Base-by-base conservation (phyloP, 352 stramenopile species). In the Discostella stelligera region DNA sequence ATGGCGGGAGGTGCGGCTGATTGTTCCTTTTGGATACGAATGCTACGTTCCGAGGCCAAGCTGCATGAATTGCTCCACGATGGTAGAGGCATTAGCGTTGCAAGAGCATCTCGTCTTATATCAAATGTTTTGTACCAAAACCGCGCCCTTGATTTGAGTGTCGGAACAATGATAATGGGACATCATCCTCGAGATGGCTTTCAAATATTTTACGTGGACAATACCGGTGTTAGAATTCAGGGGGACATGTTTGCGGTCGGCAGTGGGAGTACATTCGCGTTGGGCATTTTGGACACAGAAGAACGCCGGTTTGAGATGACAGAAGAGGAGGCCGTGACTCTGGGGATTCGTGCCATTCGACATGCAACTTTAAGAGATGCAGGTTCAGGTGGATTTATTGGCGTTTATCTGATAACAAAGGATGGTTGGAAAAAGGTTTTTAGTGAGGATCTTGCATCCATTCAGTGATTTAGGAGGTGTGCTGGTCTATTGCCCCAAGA, bases 161-260 rank as follows among this genome's bases (percentile, higher is more conserved):
- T 98, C 46, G 96, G 96, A 39, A 99, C 97, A 82, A 99, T 99
- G 96, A 97, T 99, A 78, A 97, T 98, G 94, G 96, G 96, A 49
- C 98, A 96, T 71, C 95, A 98, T 89, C 91, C 75, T 6, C 21
- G 78, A 21, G 70, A 73, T 27, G 75, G 95, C 58, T 94, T 92
- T 39, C 89, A 89, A 60, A 96, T 99, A 23, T 98, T 97, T 86
- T 98, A 98, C 80, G 94, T 98, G 64, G 96, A 98, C 74, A 96
- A 98, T 78, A 95, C 97, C 59, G 96, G 96, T 37, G 95, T 95
- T 39, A 90, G 96, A 61, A 97, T 98, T 66, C 87, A 94, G 68
- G 93, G 96, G 46, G 93, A 96, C 58, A 96, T 97, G 88, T 99
- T 99, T 86, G 95, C 96, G 25, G 96, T 98, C 49, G 96, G 96